Base-by-base conservation (phyloP, 345 rosid genomes). In the Tarenaya hassleriana region DNA sequence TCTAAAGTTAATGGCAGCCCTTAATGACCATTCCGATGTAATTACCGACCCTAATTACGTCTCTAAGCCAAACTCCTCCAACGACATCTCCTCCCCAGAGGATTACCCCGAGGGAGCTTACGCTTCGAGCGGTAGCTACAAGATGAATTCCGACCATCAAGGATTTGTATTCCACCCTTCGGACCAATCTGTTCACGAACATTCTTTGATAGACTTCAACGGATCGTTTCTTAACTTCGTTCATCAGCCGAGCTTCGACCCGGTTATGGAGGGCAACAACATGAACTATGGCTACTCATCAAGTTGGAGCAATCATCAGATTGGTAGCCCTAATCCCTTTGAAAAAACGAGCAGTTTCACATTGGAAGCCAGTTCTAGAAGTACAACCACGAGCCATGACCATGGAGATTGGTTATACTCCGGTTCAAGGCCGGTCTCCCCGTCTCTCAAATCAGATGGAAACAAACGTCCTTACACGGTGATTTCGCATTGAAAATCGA, bases 141-240 rank as follows among this genome's bases (percentile, higher is more conserved):
- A 52, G 3, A 64, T 51, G 8, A 71, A 71, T 67, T 79, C 85
- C 5, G 62, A 64, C 3, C 40, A 32, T 55, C 68, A 40, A 55
- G 80, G 77, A 27, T 47, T 69, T 19, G 38, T 59, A 8, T 75
- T 74, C 55, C 32, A 72, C 46, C 68, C 56, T 19, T 52, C 73
- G 9, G 12, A 3, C 21, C 61, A 63, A 47, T 11, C 55, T 12
- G 17, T 40, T 15, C 69, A 72, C 46, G 77, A 75, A 48, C 62
- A 44, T 20, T 76, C 94, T 46, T 59, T 77, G 69, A 76, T 87
- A 60, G 67, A 77, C 44, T 83, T 87, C 81, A 62, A 73, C 62
- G 71, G 74, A 32, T 77, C 94, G 52, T 59, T 82, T 49, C 76
- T 80, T 31, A 82, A 76, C 72, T 80, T 82, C 17, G 69, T 73